Base-by-base conservation (phyloP, 257 asterid species). In the Penstemon newberryi region DNA sequence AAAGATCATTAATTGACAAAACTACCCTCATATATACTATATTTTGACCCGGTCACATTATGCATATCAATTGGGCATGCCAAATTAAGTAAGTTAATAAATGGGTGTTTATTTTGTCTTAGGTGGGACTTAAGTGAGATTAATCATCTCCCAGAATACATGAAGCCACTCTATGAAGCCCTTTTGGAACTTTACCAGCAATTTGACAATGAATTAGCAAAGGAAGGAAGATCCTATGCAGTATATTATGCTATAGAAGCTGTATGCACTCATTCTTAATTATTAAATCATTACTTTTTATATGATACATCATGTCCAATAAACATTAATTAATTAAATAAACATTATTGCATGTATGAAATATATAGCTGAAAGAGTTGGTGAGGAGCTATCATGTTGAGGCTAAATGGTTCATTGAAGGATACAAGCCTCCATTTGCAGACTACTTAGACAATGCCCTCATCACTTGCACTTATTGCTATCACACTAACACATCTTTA, bases 351-450 rank as follows among this genome's bases (percentile, higher is more conserved):
- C 33, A 25, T 25, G 33, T 1, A 46, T 46, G 51, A 7, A 7
- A 46, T 0, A 19, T 63, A 10, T 13, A 64, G 69, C 58, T 64
- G 3, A 49, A 66, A 15, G 71, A 66, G 9, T 55, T 66, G 61
- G 71, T 53, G 41, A 66, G 71, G 61, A 53, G 62, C 60, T 65
- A 66, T 18, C 40, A 66, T 65, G 70, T 66, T 2, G 70, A 66
- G 19, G 70, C 70, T 7, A 66, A 66, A 50, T 66, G 70, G 70
- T 66, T 66, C 38, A 39, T 39, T n/a, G 70, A 51, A 15, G 61
- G 50, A 51, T 50, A 39, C 19, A 12, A 8, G 39, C 70, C 61
- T 3, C 51, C 60, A 66, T 66, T 66, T 40, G 8, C 7, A 15
- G 60, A 51, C 9, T 66, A 66, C 49, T 6, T 66, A 3, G 8